These are phyloP conservation scores for Corchorus olitorius DNA, from an alignment of 345 rosid species.

Conservation along the genomic window DNA sequence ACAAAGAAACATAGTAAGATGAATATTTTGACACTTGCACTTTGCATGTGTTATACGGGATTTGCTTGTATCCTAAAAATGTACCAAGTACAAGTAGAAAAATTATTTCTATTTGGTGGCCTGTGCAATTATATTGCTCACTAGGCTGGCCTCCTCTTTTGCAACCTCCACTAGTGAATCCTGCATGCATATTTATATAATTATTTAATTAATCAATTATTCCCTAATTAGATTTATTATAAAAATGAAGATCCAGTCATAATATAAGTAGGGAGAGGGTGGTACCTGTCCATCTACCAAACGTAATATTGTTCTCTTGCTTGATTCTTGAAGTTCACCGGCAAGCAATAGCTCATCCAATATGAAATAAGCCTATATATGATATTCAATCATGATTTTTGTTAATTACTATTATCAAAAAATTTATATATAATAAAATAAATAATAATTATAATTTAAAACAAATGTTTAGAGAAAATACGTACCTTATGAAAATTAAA, in stretches of 20 bases:
- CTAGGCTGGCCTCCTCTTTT: constrained; percentile 57
- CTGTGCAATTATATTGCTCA: constrained; percentile 55
- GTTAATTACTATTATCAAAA: too few species aligned
- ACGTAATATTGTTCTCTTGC: constrained; percentile 56
- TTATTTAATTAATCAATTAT: too few species aligned
- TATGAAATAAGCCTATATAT: constrained; percentile 52
- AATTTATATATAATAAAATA: too few species aligned
- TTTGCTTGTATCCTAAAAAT: too few species aligned
- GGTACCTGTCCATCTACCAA: constrained; percentile 55
- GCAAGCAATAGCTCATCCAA: constrained; percentile 63
- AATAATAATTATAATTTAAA: background rate
- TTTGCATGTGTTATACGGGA: too few species aligned
- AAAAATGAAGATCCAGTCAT: too few species aligned
- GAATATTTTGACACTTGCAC: too few species aligned
- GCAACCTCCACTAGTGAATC: constrained; percentile 64
- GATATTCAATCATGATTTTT: too few species aligned
- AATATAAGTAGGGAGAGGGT: too few species aligned
- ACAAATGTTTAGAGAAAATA: background rate
- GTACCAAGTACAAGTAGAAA: too few species aligned
- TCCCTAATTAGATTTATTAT: too few species aligned
- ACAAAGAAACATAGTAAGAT: too few species aligned
- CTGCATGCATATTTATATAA: constrained; percentile 25
- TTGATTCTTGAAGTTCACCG: constrained; percentile 68
- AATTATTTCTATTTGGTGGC: constrained; percentile 42
- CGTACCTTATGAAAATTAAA: constrained; percentile 63